Base-by-base conservation (phyloP, 225 moss, liverwort and hornwort genomes). In the Neckera pumila region DNA sequence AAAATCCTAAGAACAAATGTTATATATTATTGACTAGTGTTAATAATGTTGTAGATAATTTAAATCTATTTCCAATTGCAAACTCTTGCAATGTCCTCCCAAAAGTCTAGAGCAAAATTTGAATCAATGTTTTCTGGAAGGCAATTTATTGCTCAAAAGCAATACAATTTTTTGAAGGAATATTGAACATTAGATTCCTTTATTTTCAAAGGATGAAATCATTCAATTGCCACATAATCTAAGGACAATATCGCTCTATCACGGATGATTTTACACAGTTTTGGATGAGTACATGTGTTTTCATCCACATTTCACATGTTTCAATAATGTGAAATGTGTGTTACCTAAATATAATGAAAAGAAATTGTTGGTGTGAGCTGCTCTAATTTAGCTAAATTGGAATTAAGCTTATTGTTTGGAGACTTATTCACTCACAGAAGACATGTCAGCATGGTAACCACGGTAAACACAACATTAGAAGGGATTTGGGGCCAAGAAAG, bases 161-260 rank as follows among this genome's bases (percentile, higher is more conserved):
- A 2, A 21, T 30, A 21, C 3, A 74, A 34, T 21, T 20, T 12
- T 33, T 12, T 21, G 5, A 51, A 2, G 21, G 13, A 34, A 76
- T 13, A 51, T 47, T 51, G 11, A 51, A 0, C 0, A 6, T 21
- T 33, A 8, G 4, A 51, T 18, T 51, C 0, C 0, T 2, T 2
- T 75, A 75, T 49, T 12, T 12, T 75, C 20, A 12, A 31, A 49
- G 0, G 8, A 75, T 20, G 3, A 75, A 75, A 75, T 33, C 6
- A 4, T 1, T 51, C 12, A 20, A 33, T 20, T 51, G 5, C 4
- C 1, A 49, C 0, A 5, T 75, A 33, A 33, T 33, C 18, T 0
- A 51, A 0, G 1, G 11, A 45, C 17, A 47, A 33, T 21, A 34
- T 5, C 0, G 0, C 3, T 33, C 8, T 13, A 8, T 19, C 3